A percentile compares a stretch with the other conserved stretches of the same genome.
Conservation (phyloP, 257 asterid genomes). For the Ilex aquifolium region DNA sequence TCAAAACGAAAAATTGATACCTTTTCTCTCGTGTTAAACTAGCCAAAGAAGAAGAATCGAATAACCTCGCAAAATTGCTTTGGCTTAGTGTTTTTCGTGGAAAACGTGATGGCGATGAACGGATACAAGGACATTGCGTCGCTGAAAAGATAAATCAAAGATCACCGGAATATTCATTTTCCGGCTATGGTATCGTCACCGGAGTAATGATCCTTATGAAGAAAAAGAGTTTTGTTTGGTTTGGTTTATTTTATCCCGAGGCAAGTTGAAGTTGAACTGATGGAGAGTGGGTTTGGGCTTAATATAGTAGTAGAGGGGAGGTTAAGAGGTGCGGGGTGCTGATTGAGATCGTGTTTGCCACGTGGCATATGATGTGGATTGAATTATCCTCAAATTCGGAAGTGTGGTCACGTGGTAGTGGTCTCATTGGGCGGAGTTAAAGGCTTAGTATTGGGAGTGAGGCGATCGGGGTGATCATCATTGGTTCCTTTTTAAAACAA, state of each 20-base stretch:
- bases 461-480: too few species aligned
- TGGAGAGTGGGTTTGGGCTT: constrained; percentile 9
- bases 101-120: constrained; percentile 65
- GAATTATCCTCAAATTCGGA: constrained; percentile 4
- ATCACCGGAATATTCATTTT: constrained; percentile 39
- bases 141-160: constrained; percentile 16
- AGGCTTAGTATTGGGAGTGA: too few species aligned
- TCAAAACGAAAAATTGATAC: constrained; percentile 3
- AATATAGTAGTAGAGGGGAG: constrained; percentile 16
- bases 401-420: not conserved
- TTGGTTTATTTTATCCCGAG: not conserved
- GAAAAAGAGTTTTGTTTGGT: not conserved
- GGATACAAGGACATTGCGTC: constrained; percentile 34
- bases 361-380: constrained; percentile 31
- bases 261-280: not conserved
- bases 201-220: not conserved
- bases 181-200: constrained; percentile 46
- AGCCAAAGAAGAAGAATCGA: constrained; percentile 1
- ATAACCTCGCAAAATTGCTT: not conserved
- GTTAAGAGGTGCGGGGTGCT: constrained; percentile 7
- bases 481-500: too few species aligned
- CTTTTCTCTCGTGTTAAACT: not conserved
- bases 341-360: constrained; percentile 21
- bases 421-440: too few species aligned
- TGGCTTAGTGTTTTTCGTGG: constrained; percentile 43